Base-by-base conservation (phyloP, 1,284 basidiomycete genomes). In the Ceratobasidium sp. region DNA sequence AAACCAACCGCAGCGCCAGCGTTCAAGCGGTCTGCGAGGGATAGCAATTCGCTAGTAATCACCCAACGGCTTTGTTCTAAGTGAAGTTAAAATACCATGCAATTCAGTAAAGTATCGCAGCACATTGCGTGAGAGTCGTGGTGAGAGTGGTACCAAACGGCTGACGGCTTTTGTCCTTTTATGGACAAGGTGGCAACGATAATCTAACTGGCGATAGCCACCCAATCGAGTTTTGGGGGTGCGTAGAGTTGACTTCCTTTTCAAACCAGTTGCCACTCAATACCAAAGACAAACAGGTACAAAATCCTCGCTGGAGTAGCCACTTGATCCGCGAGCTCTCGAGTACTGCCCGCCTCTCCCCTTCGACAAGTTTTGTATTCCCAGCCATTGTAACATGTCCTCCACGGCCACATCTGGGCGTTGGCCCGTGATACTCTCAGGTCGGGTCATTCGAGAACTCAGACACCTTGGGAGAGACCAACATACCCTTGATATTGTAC, bases 391-490 rank as follows among this genome's bases (percentile, higher is more conserved):
- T 44, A 25, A 1, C 3, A 74, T 74, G 59, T 15, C 71, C 44
- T 29, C 49, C 29, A 54, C 34, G 49, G 25, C 71, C 49, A 43
- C 59, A 2, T 49, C 43, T 9, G 59, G 71, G 9, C 71, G 71
- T 11, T 74, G 71, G 71, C 71, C 71, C 19, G 49, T 74, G 7
- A 5, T 74, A 13, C 61, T 74, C 1, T 51, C 71, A 11, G 59
- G 71, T 3, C 25, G 61, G 22, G 61, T 49, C 11, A 52, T 64
- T 17, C 29, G 59, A 15, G 71, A 74, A 15, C 61, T 74, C 19
- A 13, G 71, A 2, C 32, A 37, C 15, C n/a, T 74, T 13, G 25
- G 44, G 3, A 49, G 46, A 25, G 61, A 74, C 17, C 15, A 65
- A 15, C 37, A 17, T 11, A 54, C 71, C 22, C 34, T 74, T 17